phyloP scores from a whole-genome alignment of 2,329 filamentous ascomycete genomes.

The Laburnicola sp. region DNA sequence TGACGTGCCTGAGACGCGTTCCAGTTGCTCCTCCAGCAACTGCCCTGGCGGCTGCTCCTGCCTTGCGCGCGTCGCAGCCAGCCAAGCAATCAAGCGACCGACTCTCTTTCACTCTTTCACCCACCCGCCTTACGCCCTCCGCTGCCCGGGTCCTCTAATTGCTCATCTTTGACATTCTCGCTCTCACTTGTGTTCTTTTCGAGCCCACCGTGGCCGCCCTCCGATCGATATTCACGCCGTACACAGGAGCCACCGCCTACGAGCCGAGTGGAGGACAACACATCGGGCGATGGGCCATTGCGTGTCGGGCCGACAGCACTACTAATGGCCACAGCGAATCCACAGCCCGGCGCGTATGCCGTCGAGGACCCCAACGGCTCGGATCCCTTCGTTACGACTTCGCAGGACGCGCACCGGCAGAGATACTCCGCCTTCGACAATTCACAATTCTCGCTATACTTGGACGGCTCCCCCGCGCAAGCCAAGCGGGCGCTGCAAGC shows the following conservation, averaged over 20 bases:
- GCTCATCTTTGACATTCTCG: constrained; percentile 8
- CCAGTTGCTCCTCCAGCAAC: constrained; percentile 26
- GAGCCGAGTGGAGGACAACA: constrained; percentile 1
- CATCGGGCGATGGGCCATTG: constrained; percentile 36
- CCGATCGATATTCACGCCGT: neutral
- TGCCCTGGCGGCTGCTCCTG: constrained; percentile 22
- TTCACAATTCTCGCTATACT: constrained; percentile 75
- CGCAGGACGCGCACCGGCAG: constrained; percentile 54
- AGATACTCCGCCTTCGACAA: constrained; percentile 84
- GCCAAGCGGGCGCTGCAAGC: constrained; percentile 87
- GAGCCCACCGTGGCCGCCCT: constrained; percentile 7
- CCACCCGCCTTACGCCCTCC: constrained; percentile 19
- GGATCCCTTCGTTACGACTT: constrained; percentile 52
- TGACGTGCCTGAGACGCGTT: constrained; percentile 35
- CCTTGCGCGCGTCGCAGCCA: constrained; percentile 28
- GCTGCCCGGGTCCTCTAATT: constrained; percentile 20
- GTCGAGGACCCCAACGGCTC: constrained; percentile 42
- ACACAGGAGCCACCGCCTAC: constrained; percentile 3
- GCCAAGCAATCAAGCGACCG: constrained; percentile 16
- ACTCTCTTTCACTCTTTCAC: constrained; percentile 15
- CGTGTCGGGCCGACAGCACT: constrained; percentile 15
- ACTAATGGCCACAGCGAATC: constrained; percentile 50
- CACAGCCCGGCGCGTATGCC: constrained; percentile 46
- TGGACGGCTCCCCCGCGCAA: constrained; percentile 78
- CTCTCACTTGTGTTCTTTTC: constrained; percentile 4